Conservation (phyloP, 306 rosid species). For the Prunus campanulata region DNA sequence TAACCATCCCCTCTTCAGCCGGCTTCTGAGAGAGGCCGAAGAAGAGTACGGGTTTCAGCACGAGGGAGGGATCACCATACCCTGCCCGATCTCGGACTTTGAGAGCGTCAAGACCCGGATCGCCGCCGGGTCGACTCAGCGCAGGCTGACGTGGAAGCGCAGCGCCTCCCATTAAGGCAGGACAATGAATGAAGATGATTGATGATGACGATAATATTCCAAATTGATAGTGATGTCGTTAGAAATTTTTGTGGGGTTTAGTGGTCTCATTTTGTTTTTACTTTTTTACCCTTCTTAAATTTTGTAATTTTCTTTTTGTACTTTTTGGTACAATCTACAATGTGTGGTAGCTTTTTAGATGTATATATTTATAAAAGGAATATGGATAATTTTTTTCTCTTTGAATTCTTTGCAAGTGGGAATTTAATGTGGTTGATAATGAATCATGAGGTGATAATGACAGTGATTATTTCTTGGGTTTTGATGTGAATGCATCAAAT, state of each 20-base stretch:
- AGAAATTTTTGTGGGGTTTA: conserved; percentile 5
- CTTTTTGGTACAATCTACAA: neutral
- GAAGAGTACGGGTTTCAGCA: conserved; percentile 71
- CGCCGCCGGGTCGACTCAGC: conserved; percentile 43
- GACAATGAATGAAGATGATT: neutral
- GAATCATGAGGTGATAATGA: neutral
- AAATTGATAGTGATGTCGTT: conserved; percentile 4
- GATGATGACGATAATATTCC: conserved; percentile 29
- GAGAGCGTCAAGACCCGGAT: conserved; percentile 74
- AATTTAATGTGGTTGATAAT: neutral
- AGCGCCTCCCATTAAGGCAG: conserved; percentile 15
- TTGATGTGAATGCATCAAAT: neutral
- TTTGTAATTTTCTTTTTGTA: neutral
- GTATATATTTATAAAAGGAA: conserved; percentile 17
- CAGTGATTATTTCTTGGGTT: neutral
- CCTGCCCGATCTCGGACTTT: conserved; percentile 71
- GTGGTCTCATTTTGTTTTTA: neutral
- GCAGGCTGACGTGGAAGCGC: conserved; percentile 43
- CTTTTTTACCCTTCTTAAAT: neutral
- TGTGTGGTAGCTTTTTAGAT: conserved; percentile 17
- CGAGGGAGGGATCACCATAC: conserved; percentile 83
- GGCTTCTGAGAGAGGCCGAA: conserved; percentile 70
- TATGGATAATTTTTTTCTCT: neutral
- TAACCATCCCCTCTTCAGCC: conserved; percentile 81
- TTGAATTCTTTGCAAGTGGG: neutral